Conservation (phyloP, 805 yeast species). For the Cyberlindnera mississippiensis region DNA sequence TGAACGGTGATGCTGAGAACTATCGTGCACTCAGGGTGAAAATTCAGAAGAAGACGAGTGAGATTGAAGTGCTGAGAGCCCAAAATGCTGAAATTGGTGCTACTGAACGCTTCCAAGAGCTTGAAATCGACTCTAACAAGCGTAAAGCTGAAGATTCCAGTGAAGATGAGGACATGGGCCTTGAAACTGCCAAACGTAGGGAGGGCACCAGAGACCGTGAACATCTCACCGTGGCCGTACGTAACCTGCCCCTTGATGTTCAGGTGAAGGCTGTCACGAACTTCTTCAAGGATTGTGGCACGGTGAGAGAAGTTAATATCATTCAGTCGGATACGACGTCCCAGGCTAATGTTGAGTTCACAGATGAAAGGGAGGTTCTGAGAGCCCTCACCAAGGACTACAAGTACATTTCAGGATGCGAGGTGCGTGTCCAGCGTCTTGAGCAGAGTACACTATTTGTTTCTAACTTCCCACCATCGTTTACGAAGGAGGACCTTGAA, state of each 20-base stretch:
- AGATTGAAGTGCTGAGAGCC: constrained; percentile 13
- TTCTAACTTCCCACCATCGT: constrained; percentile 66
- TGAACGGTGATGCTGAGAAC: constrained; percentile 30
- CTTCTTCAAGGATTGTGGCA: constrained; percentile 62
- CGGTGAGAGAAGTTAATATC: constrained; percentile 35
- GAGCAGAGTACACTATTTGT: constrained; percentile 60
- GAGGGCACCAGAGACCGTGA: constrained; percentile 50
- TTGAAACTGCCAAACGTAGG: background rate
- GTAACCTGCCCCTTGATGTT: constrained; percentile 39
- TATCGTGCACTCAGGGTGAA: constrained; percentile 26
- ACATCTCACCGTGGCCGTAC: constrained; percentile 50
- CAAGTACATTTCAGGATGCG: constrained; percentile 41
- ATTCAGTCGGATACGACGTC: constrained; percentile 16
- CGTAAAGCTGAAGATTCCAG: constrained; percentile 12
- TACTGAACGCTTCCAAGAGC: constrained; percentile 3
- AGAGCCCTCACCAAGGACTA: constrained; percentile 58
- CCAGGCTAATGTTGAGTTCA: constrained; percentile 59
- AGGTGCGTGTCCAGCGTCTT: constrained; percentile 43
- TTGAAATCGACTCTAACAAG: constrained; percentile 7
- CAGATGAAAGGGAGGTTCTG: constrained; percentile 41
- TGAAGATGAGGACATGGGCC: constrained; percentile 1
- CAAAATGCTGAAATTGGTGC: constrained; percentile 8
- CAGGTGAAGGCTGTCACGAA: constrained; percentile 36
- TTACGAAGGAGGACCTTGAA: constrained; percentile 36
- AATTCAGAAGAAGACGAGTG: constrained; percentile 24